Conservation (phyloP, 2,329 filamentous ascomycete genomes). For the Pseudogymnoascus pannorum region DNA sequence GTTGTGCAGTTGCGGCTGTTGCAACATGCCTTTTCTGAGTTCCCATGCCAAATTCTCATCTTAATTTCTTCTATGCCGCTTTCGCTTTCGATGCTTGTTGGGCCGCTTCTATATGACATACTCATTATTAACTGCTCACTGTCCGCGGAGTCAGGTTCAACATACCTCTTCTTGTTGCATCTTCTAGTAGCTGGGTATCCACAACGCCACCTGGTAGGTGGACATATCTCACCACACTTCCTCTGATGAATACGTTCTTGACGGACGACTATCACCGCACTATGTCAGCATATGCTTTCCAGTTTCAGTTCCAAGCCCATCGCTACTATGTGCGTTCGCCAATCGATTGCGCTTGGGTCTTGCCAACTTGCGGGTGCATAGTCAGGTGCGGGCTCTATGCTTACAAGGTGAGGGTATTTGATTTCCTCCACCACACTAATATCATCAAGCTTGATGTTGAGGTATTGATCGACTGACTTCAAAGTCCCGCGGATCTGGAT, state of each 20-base stretch:
- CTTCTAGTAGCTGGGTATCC: slow-evolving; percentile 63
- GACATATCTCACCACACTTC: slow-evolving; percentile 68
- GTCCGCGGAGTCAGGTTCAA: slow-evolving; percentile 11
- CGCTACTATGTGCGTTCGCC: not conserved
- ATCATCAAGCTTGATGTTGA: slow-evolving; percentile 98
- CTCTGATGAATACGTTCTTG: slow-evolving; percentile 70
- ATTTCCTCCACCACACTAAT: slow-evolving; percentile 88
- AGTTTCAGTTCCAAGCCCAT: not conserved
- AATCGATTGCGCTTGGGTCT: not conserved
- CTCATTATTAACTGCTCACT: slow-evolving; percentile 17
- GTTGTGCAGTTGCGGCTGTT: not conserved
- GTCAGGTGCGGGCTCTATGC: slow-evolving; percentile 20
- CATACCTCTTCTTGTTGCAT: slow-evolving; percentile 59
- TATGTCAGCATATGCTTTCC: not conserved
- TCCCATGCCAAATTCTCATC: not conserved
- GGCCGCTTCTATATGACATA: slow-evolving; percentile 36
- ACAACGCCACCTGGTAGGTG: slow-evolving; percentile 61
- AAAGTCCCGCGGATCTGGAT: slow-evolving; percentile 92
- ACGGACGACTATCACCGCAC: slow-evolving; percentile 50
- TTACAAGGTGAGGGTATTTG: slow-evolving; percentile 86
- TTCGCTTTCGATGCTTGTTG: slow-evolving; percentile 43
- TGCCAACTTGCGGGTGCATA: not conserved
- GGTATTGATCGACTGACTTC: slow-evolving; percentile 96
- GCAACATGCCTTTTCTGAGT: not conserved
- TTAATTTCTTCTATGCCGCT: not conserved